Base-by-base conservation (phyloP, 805 yeast species). In the Candida cerambycidarum region DNA sequence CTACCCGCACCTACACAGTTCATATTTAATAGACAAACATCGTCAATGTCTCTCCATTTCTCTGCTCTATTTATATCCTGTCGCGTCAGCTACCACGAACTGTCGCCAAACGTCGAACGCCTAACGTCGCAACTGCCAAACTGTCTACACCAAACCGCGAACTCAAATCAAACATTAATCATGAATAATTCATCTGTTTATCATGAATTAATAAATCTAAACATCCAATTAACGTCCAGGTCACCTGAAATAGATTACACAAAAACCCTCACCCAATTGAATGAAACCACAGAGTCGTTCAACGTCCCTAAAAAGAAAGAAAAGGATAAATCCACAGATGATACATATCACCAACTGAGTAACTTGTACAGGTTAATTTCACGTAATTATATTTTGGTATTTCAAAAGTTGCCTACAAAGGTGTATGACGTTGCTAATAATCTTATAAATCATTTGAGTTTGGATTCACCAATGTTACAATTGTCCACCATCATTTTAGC, bases 371-470 rank as follows among this genome's bases (percentile, higher is more conserved):
- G 59, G 28, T 48, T 69, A 9, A 42, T 66, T 8, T 62, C 74
- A 2, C 48, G 61, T 29, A 58, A 57, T 41, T 47, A 64, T 38
- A 50, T 57, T 8, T 11, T 56, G 16, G 56, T 63, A 2, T 55
- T 69, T 21, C 52, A 53, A 8, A 54, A 60, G 10, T 46, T 65
- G 9, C 63, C 74, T 2, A 60, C 60, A 24, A 66, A 65, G 41
- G 54, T 61, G 9, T 65, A 64, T 50, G 75, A 70, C 44, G 54
- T 63, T 21, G 65, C 71, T 39, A 69, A 70, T 45, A 56, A 50
- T 13, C 56, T 68, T 14, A 51, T 69, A 39, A 59, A 59, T 32
- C 54, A 59, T 41, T 35, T 68, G 32, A 42, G 17, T 18, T 54
- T 50, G 18, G 51, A 48, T 6, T 42, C 58, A 12, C 17, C 55